Evolutionary conservation across 2,329 filamentous ascomycete genomes (phyloP), one percentile per base, ranked within the genome.

Genomic region (Cladophialophora yegresii): DNA sequence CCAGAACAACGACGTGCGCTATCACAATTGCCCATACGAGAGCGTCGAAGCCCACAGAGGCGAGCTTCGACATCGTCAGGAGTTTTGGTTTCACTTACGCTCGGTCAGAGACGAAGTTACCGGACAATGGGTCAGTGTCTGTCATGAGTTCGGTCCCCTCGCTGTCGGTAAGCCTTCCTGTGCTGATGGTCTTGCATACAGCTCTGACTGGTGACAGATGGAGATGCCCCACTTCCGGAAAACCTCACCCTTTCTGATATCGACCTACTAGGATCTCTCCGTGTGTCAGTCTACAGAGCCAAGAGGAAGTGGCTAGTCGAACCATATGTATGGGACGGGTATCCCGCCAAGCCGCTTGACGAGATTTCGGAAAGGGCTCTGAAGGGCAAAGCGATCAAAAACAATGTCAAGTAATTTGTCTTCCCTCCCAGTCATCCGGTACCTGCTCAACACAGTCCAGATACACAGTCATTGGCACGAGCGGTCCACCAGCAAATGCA

Each of bases 311-410:
- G 5, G 30, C 30, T 20, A 26, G 13, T 12, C 4, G 2, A n/a
- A 4, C 58, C 58, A 5, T 40, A 23, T 28, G 9, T 20, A 9
- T 54, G 47, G 26, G 20, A 28, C 13, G 49, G 45, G 10, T 20
- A 3, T 12, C n/a, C 16, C 20, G 12, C 22, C 40, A 53, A 53
- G 23, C 54, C 43, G 16, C 16, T 57, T 26, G 45, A 75, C 71
- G 28, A 90, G 92, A n/a, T 92, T 90, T 89, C 59, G 16, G 49
- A 60, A 10, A 60, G 13, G 32, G 58, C 58, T 9, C 45, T 60
- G 13, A 60, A 53, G 22, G 58, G 58, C 3, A 60, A 51, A 36
- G 13, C 30, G 20, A 40, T 53, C 30, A 32, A 43, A n/a, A 54
- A 60, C 33, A 60, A 36, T 33, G 49, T 54, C 20, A 54, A 53